Conservation (phyloP, 1,284 basidiomycete genomes). For the Athelia psychrophila region DNA sequence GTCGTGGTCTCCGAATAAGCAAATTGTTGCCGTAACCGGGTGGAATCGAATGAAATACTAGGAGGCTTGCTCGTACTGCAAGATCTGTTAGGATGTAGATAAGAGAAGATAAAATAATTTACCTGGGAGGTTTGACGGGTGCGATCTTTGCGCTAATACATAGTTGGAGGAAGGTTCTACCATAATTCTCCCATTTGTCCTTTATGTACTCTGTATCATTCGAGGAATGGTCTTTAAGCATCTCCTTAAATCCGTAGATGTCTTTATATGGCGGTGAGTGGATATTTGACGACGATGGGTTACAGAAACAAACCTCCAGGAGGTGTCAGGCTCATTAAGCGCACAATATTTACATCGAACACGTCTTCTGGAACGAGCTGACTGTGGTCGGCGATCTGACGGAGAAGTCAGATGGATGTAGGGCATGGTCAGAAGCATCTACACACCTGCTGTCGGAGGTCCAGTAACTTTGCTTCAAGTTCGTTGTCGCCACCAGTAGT, state of each 20-base stretch:
- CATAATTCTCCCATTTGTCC: neutral
- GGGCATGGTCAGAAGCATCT: neutral
- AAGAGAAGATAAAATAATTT: neutral
- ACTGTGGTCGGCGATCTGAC: constrained; percentile 11
- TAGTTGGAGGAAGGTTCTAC: neutral
- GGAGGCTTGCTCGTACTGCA: neutral
- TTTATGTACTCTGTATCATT: neutral
- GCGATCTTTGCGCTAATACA: neutral
- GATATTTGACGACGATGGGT: no score
- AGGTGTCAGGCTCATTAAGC: constrained; percentile 28
- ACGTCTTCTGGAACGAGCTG: constrained; percentile 24
- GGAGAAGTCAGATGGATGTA: neutral
- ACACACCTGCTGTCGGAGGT: constrained; percentile 18
- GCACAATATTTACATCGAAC: constrained; percentile 27
- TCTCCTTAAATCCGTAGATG: neutral
- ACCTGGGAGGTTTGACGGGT: neutral
- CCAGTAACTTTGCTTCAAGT: constrained; percentile 3
- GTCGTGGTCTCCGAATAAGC: neutral
- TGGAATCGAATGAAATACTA: neutral
- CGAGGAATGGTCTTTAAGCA: neutral
- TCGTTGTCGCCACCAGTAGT: neutral
- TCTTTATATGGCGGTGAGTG: neutral
- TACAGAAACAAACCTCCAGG: constrained; percentile 30
- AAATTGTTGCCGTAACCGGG: neutral
- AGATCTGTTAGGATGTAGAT: neutral